Base-by-base conservation (phyloP, 1,284 basidiomycete genomes). In the Cutaneotrichosporon spelunceum region DNA sequence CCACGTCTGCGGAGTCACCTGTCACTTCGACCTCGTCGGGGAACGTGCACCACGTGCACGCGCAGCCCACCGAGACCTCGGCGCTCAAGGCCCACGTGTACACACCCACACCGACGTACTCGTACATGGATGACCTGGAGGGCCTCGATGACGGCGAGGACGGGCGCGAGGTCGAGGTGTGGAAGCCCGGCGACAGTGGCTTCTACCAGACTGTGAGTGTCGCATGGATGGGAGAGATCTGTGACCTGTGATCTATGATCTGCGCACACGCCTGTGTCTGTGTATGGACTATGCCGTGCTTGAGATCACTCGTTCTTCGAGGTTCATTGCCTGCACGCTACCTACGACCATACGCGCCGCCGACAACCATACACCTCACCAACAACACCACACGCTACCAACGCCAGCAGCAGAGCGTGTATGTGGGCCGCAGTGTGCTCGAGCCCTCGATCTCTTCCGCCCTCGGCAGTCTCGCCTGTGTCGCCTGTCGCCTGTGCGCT, bases 191-290 rank as follows among this genome's bases (percentile, higher is more conserved):
- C 81, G 84, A 75, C 87, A 88, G 68, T 63, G 90, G 88, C 1
- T 91, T 87, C 71, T 86, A 86, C 29, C 88, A 91, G 75, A 91
- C 89, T 27, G 89, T 90, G 69, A 71, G 85, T 63, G 8, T 27
- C 16, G 2, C 19, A 5, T 16, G 16, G 19, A 4, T 42, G 23
- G 23, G 9, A 19, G 21, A 27, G 13, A 9, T 39, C 19, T 21
- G 45, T 21, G 27, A 33, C n/a, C n/a, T n/a, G 24, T 34, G 29
- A 33, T 16, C n/a, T 8, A 19, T n/a, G 39, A 42, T 42, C 39
- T n/a, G 39, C 39, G n/a, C 19, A 19, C 19, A n/a, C 19, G 4
- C 6, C 39, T 16, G 1, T 42, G 14, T 16, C 1, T 19, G 19
- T 19, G 39, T 19, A 19, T n/a, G 4, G 16, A 19, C 39, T 7